These are phyloP conservation scores for Volvariella volvacea DNA, from an alignment of 1,284 basidiomycete species.

Conservation along the genomic window DNA sequence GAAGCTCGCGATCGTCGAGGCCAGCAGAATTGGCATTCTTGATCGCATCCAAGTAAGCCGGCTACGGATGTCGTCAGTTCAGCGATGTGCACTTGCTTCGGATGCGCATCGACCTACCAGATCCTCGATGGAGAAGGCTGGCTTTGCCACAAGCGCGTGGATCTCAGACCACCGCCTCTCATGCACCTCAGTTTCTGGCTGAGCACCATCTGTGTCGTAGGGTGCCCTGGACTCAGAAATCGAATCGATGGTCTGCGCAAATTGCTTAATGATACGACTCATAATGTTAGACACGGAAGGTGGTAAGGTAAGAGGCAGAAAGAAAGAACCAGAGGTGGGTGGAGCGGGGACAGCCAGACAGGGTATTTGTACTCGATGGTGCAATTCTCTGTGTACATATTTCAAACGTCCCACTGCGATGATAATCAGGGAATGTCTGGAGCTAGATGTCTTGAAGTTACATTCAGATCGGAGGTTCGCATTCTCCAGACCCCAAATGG, in stretches of 20 bases:
- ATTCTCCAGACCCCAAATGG: too few species aligned
- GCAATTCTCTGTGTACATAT: too few species aligned
- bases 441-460: too few species aligned
- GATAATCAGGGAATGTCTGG: too few species aligned
- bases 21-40: slow-evolving; percentile 34
- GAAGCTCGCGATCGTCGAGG: slow-evolving; percentile 50
- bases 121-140: slow-evolving; percentile 19
- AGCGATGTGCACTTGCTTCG: too few species aligned
- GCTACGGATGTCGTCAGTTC: slow-evolving; percentile 20
- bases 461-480: too few species aligned
- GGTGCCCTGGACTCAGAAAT: slow-evolving; percentile 15
- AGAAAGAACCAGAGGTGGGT: too few species aligned
- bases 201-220: slow-evolving; percentile 23
- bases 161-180: slow-evolving; percentile 16
- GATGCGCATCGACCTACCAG: slow-evolving; percentile 25
- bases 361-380: too few species aligned
- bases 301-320: slow-evolving; percentile 11
- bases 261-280: neutral
- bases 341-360: too few species aligned
- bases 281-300: neutral
- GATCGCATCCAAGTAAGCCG: slow-evolving; percentile 44
- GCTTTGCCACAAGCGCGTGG: slow-evolving; percentile 15
- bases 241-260: slow-evolving; percentile 18
- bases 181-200: slow-evolving; percentile 10
- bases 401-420: too few species aligned